Conservation (phyloP, 257 asterid species). For the Penstemon davidsonii region DNA sequence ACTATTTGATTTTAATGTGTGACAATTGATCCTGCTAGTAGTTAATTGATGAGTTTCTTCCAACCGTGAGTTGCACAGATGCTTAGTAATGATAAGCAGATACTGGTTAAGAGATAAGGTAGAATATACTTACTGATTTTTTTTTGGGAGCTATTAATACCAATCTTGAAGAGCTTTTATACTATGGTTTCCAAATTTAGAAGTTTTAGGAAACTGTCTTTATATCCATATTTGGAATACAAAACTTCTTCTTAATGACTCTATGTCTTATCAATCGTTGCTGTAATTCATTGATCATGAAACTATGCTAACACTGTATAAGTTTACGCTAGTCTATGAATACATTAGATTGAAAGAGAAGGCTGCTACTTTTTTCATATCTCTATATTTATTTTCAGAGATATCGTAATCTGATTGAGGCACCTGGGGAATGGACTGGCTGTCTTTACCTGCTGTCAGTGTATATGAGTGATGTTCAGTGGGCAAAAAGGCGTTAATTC, state of each 20-base stretch:
- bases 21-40: neutral
- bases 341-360: neutral
- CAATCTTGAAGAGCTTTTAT: neutral
- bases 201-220: neutral
- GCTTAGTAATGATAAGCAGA: neutral
- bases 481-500: slow-evolving; percentile 62
- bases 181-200: neutral
- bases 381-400: slow-evolving; percentile 9
- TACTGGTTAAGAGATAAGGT: too few relatives aligned
- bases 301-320: neutral
- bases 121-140: too few relatives aligned
- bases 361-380: neutral
- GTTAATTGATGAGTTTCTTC: neutral
- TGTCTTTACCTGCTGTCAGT: slow-evolving; percentile 46
- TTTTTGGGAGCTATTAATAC: neutral
- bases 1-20: neutral
- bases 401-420: slow-evolving; percentile 32
- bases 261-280: neutral
- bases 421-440: slow-evolving; percentile 54
- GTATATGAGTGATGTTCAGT: slow-evolving; percentile 81
- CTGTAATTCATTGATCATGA: neutral
- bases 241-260: slow-evolving; percentile 1
- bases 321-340: too few relatives aligned
- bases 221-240: slow-evolving; percentile 8
- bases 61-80: slow-evolving; percentile 6